Evolutionary conservation across 306 rosid species (phyloP).

Genomic region (Dicorynia guianensis): DNA sequence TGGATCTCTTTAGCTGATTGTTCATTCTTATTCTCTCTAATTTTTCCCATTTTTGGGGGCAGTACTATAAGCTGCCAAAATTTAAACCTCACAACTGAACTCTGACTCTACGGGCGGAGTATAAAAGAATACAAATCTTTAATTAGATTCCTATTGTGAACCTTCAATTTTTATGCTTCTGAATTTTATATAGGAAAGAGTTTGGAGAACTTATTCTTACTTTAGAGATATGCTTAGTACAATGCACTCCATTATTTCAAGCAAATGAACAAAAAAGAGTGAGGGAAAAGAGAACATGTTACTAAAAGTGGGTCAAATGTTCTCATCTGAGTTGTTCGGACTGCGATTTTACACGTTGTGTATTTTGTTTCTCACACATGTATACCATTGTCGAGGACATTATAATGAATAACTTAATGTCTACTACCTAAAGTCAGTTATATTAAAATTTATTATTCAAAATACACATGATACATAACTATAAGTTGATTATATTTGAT

Average conservation of each 20-base stretch:
- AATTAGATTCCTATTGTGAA: not conserved
- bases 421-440: too few species aligned
- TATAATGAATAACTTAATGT: too few species aligned
- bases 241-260: not conserved
- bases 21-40: too few species aligned
- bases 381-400: too few species aligned
- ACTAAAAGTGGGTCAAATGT: constrained; percentile 16
- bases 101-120: not conserved
- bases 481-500: too few species aligned
- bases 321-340: not conserved
- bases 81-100: not conserved
- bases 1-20: not conserved
- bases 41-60: too few species aligned
- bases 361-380: not conserved
- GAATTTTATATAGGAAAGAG: not conserved
- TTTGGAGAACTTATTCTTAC: not conserved
- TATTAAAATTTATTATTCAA: too few species aligned
- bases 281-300: not conserved
- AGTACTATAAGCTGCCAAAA: not conserved
- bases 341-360: not conserved
- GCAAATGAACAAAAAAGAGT: not conserved
- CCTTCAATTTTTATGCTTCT: constrained; percentile 1
- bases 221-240: not conserved
- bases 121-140: not conserved
- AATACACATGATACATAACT: too few species aligned